Base-by-base conservation (phyloP, 495 filamentous ascomycete species). In the Thermothielavioides terrestris region DNA sequence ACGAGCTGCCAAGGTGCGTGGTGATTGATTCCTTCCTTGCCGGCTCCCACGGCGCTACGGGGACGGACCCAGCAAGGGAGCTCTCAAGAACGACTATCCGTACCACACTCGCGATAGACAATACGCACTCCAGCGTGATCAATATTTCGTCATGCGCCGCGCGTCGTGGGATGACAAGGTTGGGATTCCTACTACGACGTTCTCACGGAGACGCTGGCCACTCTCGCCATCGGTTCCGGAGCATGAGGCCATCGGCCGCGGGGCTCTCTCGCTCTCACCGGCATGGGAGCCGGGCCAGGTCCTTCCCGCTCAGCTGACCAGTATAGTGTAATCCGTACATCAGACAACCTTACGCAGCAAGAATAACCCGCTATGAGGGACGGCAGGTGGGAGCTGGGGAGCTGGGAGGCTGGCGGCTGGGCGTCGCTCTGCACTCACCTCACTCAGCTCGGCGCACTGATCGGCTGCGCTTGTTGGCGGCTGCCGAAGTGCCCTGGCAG, bases 391-490 rank as follows among this genome's bases (percentile, higher is more conserved):
- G n/a, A n/a, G n/a, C n/a, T n/a, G n/a, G n/a, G n/a, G n/a, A n/a
- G n/a, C n/a, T n/a, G n/a, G n/a, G n/a, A n/a, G n/a, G n/a, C n/a
- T n/a, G n/a, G n/a, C n/a, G n/a, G n/a, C n/a, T n/a, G n/a, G n/a
- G n/a, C n/a, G n/a, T n/a, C n/a, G n/a, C n/a, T n/a, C n/a, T n/a
- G n/a, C n/a, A n/a, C n/a, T n/a, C n/a, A n/a, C n/a, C n/a, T n/a
- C n/a, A n/a, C n/a, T n/a, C n/a, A n/a, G n/a, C n/a, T n/a, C n/a
- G n/a, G 5, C 10, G 4, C 17, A 15, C 14, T 3, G 21, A 12
- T 4, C 2, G 21, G 18, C n/a, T 44, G 48, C 48, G 48, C 48
- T 43, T 43, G 48, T 25, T 26, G 31, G 48, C 39, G 48, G 40
- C 40, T 51, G 25, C 38, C 44, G 28, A 28, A 43, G 48, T 25